These are phyloP conservation scores for Mortierella sp. DNA, from an alignment of 371 early-diverging fungal genomes.

Conservation along the genomic window DNA sequence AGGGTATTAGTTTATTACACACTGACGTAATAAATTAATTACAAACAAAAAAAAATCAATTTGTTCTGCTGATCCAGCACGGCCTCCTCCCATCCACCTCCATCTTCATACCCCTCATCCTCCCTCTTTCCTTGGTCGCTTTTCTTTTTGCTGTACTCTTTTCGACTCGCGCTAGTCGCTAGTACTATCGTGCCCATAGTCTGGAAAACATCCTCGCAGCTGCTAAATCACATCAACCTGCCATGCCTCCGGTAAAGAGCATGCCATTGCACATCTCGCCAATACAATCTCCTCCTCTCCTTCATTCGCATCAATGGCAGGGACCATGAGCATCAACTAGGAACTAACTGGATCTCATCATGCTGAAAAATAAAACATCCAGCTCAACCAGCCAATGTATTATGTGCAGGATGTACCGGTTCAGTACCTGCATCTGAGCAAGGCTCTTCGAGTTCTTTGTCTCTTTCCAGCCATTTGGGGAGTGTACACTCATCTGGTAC, in stretches of 20 bases:
- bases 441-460: slow-evolving; percentile 35
- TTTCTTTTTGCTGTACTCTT: neutral
- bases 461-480: slow-evolving; percentile 63
- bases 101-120: neutral
- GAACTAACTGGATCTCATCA: slow-evolving; percentile 3
- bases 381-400: slow-evolving; percentile 28
- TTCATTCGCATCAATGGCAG: neutral
- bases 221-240: neutral
- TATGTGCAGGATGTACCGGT: slow-evolving; percentile 31
- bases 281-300: neutral
- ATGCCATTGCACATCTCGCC: neutral
- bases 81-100: neutral
- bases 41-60: too few relatives aligned
- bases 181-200: neutral
- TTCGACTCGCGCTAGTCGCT: neutral
- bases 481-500: slow-evolving; percentile 56
- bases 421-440: slow-evolving; percentile 37
- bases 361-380: neutral
- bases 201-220: neutral
- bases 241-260: slow-evolving; percentile 9
- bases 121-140: neutral
- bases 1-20: too few relatives aligned
- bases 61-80: neutral
- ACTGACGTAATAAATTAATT: too few relatives aligned
- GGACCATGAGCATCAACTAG: neutral